Evolutionary conservation across 2,329 filamentous ascomycete genomes (phyloP).

Genomic region (Xylaria sp.): DNA sequence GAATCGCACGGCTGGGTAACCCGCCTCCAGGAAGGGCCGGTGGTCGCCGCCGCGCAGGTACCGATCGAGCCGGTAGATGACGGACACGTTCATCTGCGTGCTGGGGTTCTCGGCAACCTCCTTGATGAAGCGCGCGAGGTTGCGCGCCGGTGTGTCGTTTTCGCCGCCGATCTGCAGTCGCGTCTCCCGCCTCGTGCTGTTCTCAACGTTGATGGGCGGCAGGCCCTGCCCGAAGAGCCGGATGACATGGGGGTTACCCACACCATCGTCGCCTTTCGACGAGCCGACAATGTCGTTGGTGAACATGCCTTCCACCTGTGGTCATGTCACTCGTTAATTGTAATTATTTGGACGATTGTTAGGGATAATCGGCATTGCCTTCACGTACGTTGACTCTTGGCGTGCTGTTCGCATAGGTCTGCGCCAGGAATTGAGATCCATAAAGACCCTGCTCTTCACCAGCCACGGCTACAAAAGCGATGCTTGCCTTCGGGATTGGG

Average conservation of each 20-base stretch:
- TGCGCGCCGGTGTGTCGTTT: slow-evolving; percentile 64
- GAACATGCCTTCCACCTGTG: slow-evolving; percentile 64
- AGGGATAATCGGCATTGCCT: not conserved
- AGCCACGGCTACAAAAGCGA: slow-evolving; percentile 66
- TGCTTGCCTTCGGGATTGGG: slow-evolving; percentile 58
- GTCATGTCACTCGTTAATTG: not conserved
- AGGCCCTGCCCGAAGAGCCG: slow-evolving; percentile 64
- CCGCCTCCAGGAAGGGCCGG: slow-evolving; percentile 63
- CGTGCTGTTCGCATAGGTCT: slow-evolving; percentile 60
- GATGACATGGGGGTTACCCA: slow-evolving; percentile 60
- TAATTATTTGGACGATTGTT: not conserved
- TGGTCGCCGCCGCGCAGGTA: slow-evolving; percentile 68
- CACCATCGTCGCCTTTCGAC: slow-evolving; percentile 56
- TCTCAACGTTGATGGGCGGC: slow-evolving; percentile 53
- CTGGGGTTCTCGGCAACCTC: slow-evolving; percentile 63
- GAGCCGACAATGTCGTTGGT: slow-evolving; percentile 68
- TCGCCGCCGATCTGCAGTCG: slow-evolving; percentile 60
- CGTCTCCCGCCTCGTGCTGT: slow-evolving; percentile 49
- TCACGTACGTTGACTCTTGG: slow-evolving; percentile 49
- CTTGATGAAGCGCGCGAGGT: slow-evolving; percentile 64
- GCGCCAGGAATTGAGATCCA: slow-evolving; percentile 62
- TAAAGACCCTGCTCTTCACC: slow-evolving; percentile 68
- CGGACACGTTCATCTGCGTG: slow-evolving; percentile 64
- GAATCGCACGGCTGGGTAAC: slow-evolving; percentile 64
- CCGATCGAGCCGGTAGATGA: slow-evolving; percentile 66